Base-by-base conservation (phyloP, 2,329 filamentous ascomycete genomes). In the Sphaerostilbella broomeana region DNA sequence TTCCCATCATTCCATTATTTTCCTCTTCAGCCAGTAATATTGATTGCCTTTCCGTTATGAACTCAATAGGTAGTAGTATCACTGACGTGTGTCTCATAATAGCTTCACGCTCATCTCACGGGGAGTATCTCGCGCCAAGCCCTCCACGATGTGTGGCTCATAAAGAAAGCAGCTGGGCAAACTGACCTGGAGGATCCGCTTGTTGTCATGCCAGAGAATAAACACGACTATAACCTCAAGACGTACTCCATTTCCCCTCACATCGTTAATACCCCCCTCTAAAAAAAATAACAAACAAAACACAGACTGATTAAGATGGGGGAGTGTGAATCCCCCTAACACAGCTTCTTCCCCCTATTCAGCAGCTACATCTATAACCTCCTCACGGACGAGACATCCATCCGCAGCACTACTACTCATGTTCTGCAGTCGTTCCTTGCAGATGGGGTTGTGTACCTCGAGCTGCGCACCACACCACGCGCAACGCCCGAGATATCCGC, bases 41-140 rank as follows among this genome's bases (percentile, higher is more conserved):
- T 35, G 5, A 17, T 17, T 17, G 5, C 21, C 18, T 22, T 19
- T 34, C 9, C n/a, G n/a, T n/a, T n/a, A n/a, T n/a, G n/a, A n/a
- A n/a, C n/a, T n/a, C n/a, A n/a, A n/a, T n/a, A n/a, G n/a, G n/a
- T n/a, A n/a, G n/a, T n/a, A n/a, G n/a, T 9, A 27, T 44, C 34
- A 30, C 32, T 16, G 13, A 41, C 33, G 28, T 22, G 28, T 19
- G 24, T 9, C 32, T n/a, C n/a, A n/a, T n/a, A n/a, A 33, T 3
- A 88, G 81, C 73, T 90, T 38, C 86, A 92, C 53, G 85, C 86
- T 46, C 85, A 92, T 60, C 70, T 92, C 30, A 85, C 79, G 27
- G 85, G 86, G 38, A 87, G 82, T 58, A 86, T 92, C 57, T 82
- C 76, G 54, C 76, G 81, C 21, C 64, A 77, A 51, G 81, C 77